Percentiles rank a stretch among this genome's conserved stretches.
These are phyloP conservation scores for Dendrocalamus latiflorus DNA, from an alignment of 202 grass and related monocot species.

Conservation along the genomic window DNA sequence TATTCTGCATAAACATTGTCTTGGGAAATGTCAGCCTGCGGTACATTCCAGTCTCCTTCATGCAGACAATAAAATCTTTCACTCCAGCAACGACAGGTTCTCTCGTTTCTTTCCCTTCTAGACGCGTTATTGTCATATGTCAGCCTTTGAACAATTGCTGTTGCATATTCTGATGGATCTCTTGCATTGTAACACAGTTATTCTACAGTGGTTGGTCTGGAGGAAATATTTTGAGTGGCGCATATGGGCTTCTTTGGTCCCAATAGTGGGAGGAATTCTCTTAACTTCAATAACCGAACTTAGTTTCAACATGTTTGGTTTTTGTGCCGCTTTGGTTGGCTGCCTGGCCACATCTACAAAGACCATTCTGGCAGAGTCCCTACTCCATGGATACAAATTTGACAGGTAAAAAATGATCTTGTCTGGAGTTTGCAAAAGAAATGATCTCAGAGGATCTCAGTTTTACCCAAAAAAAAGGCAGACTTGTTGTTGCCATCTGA, in stretches of 20 bases:
- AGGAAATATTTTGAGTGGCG: conserved; percentile 71
- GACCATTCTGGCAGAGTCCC: conserved; percentile 73
- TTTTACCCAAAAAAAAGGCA: no score
- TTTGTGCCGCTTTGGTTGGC: conserved; percentile 71
- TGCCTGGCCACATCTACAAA: conserved; percentile 84
- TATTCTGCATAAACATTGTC: conserved; percentile 97
- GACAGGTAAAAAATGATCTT: conserved; percentile 48
- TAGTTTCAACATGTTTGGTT: conserved; percentile 70
- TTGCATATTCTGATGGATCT: conserved; percentile 1
- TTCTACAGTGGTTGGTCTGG: conserved; percentile 82
- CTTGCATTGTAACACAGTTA: conserved; percentile 33
- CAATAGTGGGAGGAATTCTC: conserved; percentile 72
- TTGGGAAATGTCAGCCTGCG: conserved; percentile 86
- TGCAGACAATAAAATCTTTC: conserved; percentile 68
- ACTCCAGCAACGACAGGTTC: no score
- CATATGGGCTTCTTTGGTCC: conserved; percentile 72
- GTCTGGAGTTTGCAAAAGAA: no score
- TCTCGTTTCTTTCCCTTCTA: no score
- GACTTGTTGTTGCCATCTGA: no score
- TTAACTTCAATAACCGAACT: conserved; percentile 70
- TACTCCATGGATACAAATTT: conserved; percentile 87
- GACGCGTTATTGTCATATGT: no score
- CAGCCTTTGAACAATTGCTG: background rate
- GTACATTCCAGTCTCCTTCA: conserved; percentile 93
- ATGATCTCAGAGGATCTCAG: no score